Percentiles rank a stretch among this genome's conserved stretches.
Evolutionary conservation across 78 protist genomes (phyloP).

Genomic region (Bigelowiella natans): DNA sequence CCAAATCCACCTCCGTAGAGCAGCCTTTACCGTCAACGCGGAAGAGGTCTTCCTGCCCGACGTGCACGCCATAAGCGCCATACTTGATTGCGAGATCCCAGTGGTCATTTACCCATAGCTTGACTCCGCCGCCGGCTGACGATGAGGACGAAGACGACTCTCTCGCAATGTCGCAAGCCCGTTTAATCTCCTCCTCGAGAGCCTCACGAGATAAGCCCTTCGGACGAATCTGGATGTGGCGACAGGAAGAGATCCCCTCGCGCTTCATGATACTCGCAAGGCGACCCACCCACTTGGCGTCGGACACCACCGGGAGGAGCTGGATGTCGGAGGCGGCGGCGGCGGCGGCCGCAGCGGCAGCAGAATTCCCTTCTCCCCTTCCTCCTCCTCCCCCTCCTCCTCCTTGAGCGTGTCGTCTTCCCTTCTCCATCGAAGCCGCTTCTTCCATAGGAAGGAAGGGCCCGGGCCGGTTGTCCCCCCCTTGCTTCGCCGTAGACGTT

Average conservation of each 20-base stretch:
- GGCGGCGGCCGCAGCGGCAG: neutral
- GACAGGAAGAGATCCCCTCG: too few species aligned
- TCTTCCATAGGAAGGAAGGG: too few species aligned
- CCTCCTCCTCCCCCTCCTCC: neutral
- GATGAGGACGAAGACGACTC: neutral
- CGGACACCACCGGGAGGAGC: too few species aligned
- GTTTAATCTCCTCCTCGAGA: neutral
- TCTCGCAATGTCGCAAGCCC: too few species aligned
- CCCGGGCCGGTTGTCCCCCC: too few species aligned
- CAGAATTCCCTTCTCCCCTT: neutral
- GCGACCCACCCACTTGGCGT: too few species aligned
- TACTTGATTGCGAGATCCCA: neutral
- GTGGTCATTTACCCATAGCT: constrained; percentile 16
- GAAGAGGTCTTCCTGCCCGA: constrained; percentile 2
- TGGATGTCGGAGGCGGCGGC: constrained; percentile 6
- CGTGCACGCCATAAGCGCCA: constrained; percentile 3
- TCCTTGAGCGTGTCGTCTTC: neutral
- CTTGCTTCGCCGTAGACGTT: neutral
- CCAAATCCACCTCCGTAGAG: neutral
- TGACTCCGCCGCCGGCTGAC: neutral
- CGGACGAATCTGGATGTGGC: too few species aligned
- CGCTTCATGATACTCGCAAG: too few species aligned
- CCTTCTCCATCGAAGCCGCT: neutral
- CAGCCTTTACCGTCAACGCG: neutral
- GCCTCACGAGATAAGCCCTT: too few species aligned